These are phyloP conservation scores for Penicillium nucicola DNA, from an alignment of 495 filamentous ascomycete genomes.

Conservation along the genomic window DNA sequence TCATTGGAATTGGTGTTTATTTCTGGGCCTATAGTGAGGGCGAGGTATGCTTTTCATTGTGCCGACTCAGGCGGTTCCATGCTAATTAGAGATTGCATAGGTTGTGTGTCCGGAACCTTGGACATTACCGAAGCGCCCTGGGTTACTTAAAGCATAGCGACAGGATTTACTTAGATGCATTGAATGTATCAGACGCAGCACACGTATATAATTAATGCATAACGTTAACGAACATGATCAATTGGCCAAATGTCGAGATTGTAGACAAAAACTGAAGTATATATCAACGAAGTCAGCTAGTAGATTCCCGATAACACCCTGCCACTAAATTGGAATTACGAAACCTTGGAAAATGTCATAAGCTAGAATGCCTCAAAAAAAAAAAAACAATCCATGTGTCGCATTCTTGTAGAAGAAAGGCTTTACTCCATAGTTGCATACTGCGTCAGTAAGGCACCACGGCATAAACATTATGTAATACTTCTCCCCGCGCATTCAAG, in stretches of 20 bases:
- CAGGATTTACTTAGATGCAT: conserved; percentile 6
- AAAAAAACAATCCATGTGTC: too few species aligned
- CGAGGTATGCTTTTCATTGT: conserved; percentile 63
- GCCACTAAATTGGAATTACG: too few species aligned
- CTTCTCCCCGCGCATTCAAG: too few species aligned
- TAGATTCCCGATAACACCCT: too few species aligned
- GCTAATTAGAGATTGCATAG: conserved; percentile 26
- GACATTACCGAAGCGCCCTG: conserved; percentile 44
- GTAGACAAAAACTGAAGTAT: too few species aligned
- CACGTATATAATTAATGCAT: conserved; percentile 16
- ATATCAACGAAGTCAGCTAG: too few species aligned
- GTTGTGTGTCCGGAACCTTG: conserved; percentile 58
- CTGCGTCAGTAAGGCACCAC: too few species aligned
- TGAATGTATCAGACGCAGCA: conserved; percentile 11
- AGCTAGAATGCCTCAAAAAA: too few species aligned
- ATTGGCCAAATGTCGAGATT: background rate
- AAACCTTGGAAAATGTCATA: too few species aligned
- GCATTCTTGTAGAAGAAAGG: too few species aligned
- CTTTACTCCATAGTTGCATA: too few species aligned
- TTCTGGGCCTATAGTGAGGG: conserved; percentile 98
- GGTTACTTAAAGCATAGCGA: conserved; percentile 29
- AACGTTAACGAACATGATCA: conserved; percentile 11
- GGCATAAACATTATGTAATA: too few species aligned
- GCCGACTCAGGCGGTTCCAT: background rate
- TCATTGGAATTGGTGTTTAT: conserved; percentile 82